Conservation (phyloP, 2,329 filamentous ascomycete species). For the Diaporthe amygdali region DNA sequence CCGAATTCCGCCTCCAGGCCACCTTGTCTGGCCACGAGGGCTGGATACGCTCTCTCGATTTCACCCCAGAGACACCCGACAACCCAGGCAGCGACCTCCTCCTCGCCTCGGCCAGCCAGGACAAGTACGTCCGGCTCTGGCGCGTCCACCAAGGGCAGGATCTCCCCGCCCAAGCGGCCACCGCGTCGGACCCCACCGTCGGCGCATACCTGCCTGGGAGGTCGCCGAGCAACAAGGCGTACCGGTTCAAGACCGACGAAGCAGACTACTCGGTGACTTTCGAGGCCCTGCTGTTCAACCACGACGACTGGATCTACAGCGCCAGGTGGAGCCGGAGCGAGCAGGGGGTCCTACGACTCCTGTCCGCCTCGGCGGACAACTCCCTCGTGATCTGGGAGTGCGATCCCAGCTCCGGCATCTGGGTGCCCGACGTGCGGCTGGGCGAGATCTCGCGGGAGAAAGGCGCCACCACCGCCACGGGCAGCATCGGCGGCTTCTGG, state of each 20-base stretch:
- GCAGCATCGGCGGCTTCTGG: slow-evolving; percentile 96
- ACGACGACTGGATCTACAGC: slow-evolving; percentile 98
- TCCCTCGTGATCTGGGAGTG: slow-evolving; percentile 93
- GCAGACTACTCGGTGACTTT: slow-evolving; percentile 84
- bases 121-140: slow-evolving; percentile 97
- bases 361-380: slow-evolving; percentile 94
- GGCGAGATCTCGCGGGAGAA: slow-evolving; percentile 96
- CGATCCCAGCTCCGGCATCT: slow-evolving; percentile 83
- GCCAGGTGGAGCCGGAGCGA: slow-evolving; percentile 69
- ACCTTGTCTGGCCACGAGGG: slow-evolving; percentile 89
- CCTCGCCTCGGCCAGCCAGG: slow-evolving; percentile 92
- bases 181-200: slow-evolving; percentile 59
- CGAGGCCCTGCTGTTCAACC: slow-evolving; percentile 89
- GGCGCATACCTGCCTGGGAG: slow-evolving; percentile 69
- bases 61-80: slow-evolving; percentile 66
- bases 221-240: slow-evolving; percentile 87
- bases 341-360: slow-evolving; percentile 61
- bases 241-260: slow-evolving; percentile 67
- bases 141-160: slow-evolving; percentile 75
- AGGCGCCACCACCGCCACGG: slow-evolving; percentile 93
- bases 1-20: slow-evolving; percentile 72
- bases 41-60: slow-evolving; percentile 88
- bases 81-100: slow-evolving; percentile 69
- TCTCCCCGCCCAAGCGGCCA: slow-evolving; percentile 60
- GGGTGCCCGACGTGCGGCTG: slow-evolving; percentile 83